A percentile compares a stretch with the other conserved stretches of the same genome.
Evolutionary conservation across 202 grass and related monocot species (phyloP).

Genomic region (Tripidium arundinaceum): DNA sequence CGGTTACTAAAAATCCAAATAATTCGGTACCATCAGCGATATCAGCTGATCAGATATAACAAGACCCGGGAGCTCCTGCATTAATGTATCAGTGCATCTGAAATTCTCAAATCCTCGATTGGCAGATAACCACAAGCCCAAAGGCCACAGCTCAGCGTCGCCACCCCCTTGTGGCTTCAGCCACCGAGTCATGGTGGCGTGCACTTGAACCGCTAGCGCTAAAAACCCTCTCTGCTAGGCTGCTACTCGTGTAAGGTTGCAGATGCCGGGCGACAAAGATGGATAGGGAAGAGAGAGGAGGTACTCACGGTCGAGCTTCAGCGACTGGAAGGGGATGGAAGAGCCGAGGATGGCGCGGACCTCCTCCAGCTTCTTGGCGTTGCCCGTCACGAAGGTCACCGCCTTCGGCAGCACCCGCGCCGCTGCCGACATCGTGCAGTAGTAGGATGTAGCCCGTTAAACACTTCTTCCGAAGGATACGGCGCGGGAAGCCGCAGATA

Average conservation of each 20-base stretch:
- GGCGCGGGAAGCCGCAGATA: not conserved
- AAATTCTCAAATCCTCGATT: not conserved
- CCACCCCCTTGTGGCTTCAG: not conserved
- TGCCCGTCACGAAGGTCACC: slow-evolving; percentile 95
- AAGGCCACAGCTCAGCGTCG: not conserved
- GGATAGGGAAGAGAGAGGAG: not conserved
- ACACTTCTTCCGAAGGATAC: not conserved
- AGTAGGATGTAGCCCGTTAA: not conserved
- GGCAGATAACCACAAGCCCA: not conserved
- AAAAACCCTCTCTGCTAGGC: not conserved
- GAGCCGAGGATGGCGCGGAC: slow-evolving; percentile 75
- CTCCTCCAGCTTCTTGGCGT: slow-evolving; percentile 97
- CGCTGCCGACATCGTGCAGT: slow-evolving; percentile 37
- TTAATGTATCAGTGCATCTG: not conserved
- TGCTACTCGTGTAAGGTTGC: not conserved
- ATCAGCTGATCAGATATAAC: not conserved
- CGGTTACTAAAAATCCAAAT: not conserved
- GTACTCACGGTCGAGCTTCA: slow-evolving; percentile 76
- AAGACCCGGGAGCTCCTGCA: not conserved
- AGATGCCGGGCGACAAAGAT: not conserved
- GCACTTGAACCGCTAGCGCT: not conserved
- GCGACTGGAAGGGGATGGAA: slow-evolving; percentile 86
- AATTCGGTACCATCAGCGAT: not conserved
- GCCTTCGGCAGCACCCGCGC: slow-evolving; percentile 64
- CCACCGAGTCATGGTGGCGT: not conserved